Evolutionary conservation across 768 basidiomycete genomes (phyloP).

Genomic region (Amanita rubescens): DNA sequence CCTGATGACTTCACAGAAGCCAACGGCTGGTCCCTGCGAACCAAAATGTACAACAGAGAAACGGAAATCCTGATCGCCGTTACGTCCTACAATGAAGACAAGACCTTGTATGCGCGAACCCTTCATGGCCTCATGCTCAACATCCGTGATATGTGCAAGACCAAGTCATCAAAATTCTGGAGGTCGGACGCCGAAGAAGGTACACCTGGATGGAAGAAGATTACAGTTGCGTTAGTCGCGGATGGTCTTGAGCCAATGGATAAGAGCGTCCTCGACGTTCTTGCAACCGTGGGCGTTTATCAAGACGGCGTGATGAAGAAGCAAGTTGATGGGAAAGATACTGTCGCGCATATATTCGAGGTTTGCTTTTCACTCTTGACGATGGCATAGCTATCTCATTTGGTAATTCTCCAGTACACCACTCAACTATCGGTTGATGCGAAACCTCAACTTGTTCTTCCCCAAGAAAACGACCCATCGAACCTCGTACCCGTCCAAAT

Average conservation of each 20-base stretch:
- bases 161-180: conserved; percentile 92
- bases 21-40: conserved; percentile 78
- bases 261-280: conserved; percentile 83
- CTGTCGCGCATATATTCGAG: conserved; percentile 94
- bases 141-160: conserved; percentile 95
- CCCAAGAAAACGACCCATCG: conserved; percentile 83
- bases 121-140: conserved; percentile 96
- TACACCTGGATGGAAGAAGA: conserved; percentile 82
- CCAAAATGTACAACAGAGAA: conserved; percentile 78
- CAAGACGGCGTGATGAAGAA: conserved; percentile 97
- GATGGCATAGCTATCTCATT: neutral
- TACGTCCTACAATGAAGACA: conserved; percentile 91
- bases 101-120: conserved; percentile 84
- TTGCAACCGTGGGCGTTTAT: conserved; percentile 88
- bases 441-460: conserved; percentile 84
- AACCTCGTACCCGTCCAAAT: conserved; percentile 91
- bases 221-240: conserved; percentile 82
- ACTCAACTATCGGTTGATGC: conserved; percentile 92
- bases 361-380: conserved; percentile 27
- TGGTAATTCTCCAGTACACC: conserved; percentile 61
- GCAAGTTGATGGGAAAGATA: conserved; percentile 80
- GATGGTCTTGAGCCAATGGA: conserved; percentile 95
- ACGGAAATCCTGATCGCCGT: conserved; percentile 94
- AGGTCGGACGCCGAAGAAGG: conserved; percentile 75
- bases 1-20: conserved; percentile 82